phyloP scores from a whole-genome alignment of 768 basidiomycete species.

The Tephrocybe sp. region DNA sequence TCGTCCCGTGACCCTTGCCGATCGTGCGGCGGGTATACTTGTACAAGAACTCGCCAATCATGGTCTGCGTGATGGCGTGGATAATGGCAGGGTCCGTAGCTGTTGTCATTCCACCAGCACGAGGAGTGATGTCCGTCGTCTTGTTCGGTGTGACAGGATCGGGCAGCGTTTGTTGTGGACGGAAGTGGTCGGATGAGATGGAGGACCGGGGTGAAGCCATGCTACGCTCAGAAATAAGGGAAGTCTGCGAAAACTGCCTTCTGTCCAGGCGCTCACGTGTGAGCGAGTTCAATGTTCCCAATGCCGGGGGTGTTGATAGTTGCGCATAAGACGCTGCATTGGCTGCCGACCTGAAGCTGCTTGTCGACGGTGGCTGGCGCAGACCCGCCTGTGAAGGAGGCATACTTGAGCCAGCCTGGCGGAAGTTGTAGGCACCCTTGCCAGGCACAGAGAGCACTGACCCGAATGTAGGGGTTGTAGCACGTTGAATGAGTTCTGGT shows the following conservation, averaged over 20 bases:
- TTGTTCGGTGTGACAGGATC: conserved; percentile 48
- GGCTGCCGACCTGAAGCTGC: conserved; percentile 79
- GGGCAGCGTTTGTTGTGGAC: conserved; percentile 33
- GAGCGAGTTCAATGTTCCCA: conserved; percentile 46
- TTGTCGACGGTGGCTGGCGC: conserved; percentile 74
- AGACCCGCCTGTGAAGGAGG: conserved; percentile 66
- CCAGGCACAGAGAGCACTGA: conserved; percentile 58
- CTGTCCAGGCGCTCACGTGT: conserved; percentile 50
- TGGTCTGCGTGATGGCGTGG: conserved; percentile 98
- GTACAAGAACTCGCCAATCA: conserved; percentile 99
- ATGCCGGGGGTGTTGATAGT: conserved; percentile 34
- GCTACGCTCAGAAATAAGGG: conserved; percentile 69
- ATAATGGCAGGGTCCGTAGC: conserved; percentile 89
- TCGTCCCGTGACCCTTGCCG: conserved; percentile 88
- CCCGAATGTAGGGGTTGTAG: conserved; percentile 83
- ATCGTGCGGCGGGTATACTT: conserved; percentile 92
- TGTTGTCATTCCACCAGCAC: conserved; percentile 32
- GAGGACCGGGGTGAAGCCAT: conserved; percentile 76
- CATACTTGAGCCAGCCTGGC: conserved; percentile 75
- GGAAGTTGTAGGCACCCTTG: conserved; percentile 42
- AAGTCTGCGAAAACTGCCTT: conserved; percentile 64
- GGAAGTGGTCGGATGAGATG: conserved; percentile 75
- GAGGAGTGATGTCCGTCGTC: conserved; percentile 42
- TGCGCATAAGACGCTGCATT: conserved; percentile 57
- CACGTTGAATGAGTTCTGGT: conserved; percentile 87